These are phyloP conservation scores for Zarea fungicola DNA, from an alignment of 2,329 filamentous ascomycete species.

Conservation along the genomic window DNA sequence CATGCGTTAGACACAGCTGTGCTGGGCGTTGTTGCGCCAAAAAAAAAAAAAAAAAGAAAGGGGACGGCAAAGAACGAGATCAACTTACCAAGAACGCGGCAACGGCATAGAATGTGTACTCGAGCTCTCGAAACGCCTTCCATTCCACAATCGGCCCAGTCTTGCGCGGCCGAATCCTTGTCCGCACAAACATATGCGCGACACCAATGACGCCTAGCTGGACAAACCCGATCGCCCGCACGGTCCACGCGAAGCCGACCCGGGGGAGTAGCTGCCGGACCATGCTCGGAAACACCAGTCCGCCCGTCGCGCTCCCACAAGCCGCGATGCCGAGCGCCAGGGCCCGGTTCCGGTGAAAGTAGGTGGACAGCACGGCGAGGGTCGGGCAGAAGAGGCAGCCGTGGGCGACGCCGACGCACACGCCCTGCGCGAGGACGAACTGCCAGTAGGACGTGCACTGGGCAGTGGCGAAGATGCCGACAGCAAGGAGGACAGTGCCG, in stretches of 20 bases:
- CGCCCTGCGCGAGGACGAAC: constrained; percentile 50
- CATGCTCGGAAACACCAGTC: constrained; percentile 49
- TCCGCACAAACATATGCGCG: constrained; percentile 34
- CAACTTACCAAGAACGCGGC: constrained; percentile 25
- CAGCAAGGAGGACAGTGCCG: constrained; percentile 36
- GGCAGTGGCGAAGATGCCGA: constrained; percentile 46
- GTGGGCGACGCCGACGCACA: constrained; percentile 53
- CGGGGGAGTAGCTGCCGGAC: constrained; percentile 23
- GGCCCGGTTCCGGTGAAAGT: constrained; percentile 53
- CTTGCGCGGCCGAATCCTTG: constrained; percentile 37
- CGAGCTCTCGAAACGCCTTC: constrained; percentile 38
- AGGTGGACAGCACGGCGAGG: constrained; percentile 61
- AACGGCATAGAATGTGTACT: constrained; percentile 33
- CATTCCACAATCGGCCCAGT: constrained; percentile 38
- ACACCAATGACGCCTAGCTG: constrained; percentile 38
- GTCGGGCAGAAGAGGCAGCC: constrained; percentile 61
- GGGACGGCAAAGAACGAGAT: neutral
- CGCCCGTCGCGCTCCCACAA: constrained; percentile 54
- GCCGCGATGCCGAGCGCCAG: constrained; percentile 59
- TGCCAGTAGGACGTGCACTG: constrained; percentile 49
- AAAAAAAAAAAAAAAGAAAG: too few species aligned
- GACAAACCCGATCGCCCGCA: constrained; percentile 56
- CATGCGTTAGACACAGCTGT: too few species aligned
- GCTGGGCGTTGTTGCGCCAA: too few species aligned
- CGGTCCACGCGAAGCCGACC: constrained; percentile 45